Base-by-base conservation (phyloP, 2,329 filamentous ascomycete species). In the Cytospora piceae region DNA sequence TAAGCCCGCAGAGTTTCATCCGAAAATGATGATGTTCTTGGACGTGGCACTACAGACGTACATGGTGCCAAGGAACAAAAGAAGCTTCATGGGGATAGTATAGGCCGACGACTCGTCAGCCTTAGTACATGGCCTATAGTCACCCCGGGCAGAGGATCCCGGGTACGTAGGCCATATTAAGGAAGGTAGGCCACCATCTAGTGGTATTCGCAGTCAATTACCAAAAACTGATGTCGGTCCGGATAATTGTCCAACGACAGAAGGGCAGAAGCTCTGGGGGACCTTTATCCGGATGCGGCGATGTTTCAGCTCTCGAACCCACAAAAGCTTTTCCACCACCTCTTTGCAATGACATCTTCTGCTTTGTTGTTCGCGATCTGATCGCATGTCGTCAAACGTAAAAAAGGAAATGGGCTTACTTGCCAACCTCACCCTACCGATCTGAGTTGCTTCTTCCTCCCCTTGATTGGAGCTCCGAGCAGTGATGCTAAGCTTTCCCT, bases 231-330 rank as follows among this genome's bases (percentile, higher is more conserved):
- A 49, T 49, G 46, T 49, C n/a, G 46, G 46, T 49, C 46, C 46
- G 46, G 46, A 49, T 20, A 14, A 15, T 11, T 49, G 12, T 24
- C 20, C 46, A 49, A 24, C n/a, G 46, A 49, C 11, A 49, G 46
- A 49, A 49, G n/a, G 9, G n/a, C 46, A 49, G 46, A 12, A 49
- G n/a, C 42, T 46, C 20, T 20, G n/a, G 11, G 24, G 46, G 9
- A 49, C 46, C n/a, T 57, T 63, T 63, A 57, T 51, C 60, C 60
- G 60, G 60, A 63, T 63, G 60, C 60, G 60, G 60, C 52, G 39
- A 56, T 63, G 60, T 63, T 63, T 63, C 60, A 63, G 60, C 39
- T 31, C 39, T 51, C 60, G 46, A 57, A 56, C 56, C 60, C 53
- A 54, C 53, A 63, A 54, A 24, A 54, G 22, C 2, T 46, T 24